Percentiles rank a stretch among this genome's conserved stretches.
These are phyloP conservation scores for Aphanomyces astaci DNA, from an alignment of 352 stramenopile genomes.

Conservation along the genomic window DNA sequence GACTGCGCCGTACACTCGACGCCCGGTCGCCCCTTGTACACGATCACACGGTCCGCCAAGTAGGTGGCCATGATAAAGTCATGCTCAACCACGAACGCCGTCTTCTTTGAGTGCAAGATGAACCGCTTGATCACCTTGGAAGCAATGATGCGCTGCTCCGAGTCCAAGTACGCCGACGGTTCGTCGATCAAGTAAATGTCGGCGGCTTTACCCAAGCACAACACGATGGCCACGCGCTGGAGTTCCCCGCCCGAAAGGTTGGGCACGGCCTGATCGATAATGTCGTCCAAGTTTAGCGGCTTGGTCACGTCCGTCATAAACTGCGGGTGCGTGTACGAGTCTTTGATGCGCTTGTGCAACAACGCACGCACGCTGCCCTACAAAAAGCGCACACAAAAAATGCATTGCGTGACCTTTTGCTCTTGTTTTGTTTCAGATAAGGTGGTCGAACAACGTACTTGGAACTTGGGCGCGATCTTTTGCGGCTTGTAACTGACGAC, in stretches of 20 bases:
- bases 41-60: conserved; percentile 94
- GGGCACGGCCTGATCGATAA: conserved; percentile 98
- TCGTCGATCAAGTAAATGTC: conserved; percentile 99
- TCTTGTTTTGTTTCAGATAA: conserved; percentile 37
- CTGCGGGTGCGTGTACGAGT: conserved; percentile 97
- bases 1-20: conserved; percentile 95
- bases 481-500: conserved; percentile 98
- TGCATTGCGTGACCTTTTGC: no score
- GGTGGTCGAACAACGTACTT: conserved; percentile 17
- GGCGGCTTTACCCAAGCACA: conserved; percentile 96
- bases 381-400: no score
- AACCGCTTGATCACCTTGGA: conserved; percentile 99
- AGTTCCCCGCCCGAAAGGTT: conserved; percentile 98
- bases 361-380: conserved; percentile 94
- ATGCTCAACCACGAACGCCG: conserved; percentile 99
- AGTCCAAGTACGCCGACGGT: conserved; percentile 98
- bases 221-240: conserved; percentile 97
- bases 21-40: conserved; percentile 93
- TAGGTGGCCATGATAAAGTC: conserved; percentile 99
- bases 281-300: conserved; percentile 95
- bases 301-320: conserved; percentile 99
- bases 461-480: conserved; percentile 95
- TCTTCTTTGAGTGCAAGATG: conserved; percentile 99
- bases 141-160: conserved; percentile 98
- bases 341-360: conserved; percentile 96